Percentiles rank a stretch among this genome's conserved stretches.
These are phyloP conservation scores for Hypoxylon sp. DNA, from an alignment of 2,329 filamentous ascomycete genomes.

Conservation along the genomic window DNA sequence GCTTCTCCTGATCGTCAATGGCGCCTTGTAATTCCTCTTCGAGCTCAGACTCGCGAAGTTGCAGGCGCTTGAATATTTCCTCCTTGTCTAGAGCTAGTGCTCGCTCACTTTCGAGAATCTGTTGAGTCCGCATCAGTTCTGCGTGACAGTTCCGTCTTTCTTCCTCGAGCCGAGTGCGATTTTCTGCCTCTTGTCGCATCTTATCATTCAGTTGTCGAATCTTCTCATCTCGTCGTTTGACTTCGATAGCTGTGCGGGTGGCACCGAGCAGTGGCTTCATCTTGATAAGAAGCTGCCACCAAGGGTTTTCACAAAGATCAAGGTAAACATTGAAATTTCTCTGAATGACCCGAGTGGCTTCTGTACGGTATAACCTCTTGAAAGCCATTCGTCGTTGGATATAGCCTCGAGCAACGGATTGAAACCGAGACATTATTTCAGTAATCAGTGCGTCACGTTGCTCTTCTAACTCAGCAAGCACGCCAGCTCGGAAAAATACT, in stretches of 20 bases:
- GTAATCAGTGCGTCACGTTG: slow-evolving; percentile 92
- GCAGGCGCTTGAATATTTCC: slow-evolving; percentile 97
- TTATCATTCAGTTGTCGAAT: slow-evolving; percentile 89
- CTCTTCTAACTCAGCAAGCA: slow-evolving; percentile 96
- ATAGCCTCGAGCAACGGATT: slow-evolving; percentile 92
- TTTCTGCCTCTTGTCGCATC: slow-evolving; percentile 81
- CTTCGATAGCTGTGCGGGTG: slow-evolving; percentile 90
- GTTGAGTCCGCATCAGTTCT: slow-evolving; percentile 90
- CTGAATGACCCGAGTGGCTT: slow-evolving; percentile 95
- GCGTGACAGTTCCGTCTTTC: slow-evolving; percentile 88
- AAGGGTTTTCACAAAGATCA: slow-evolving; percentile 90
- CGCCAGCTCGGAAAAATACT: slow-evolving; percentile 97
- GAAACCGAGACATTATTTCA: slow-evolving; percentile 93
- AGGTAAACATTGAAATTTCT: slow-evolving; percentile 94
- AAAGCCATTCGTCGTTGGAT: slow-evolving; percentile 88
- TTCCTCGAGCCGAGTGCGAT: slow-evolving; percentile 87
- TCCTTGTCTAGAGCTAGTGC: slow-evolving; percentile 98
- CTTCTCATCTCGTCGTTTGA: slow-evolving; percentile 94
- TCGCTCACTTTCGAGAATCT: slow-evolving; percentile 94
- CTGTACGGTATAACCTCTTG: slow-evolving; percentile 93
- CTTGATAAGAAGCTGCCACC: slow-evolving; percentile 95
- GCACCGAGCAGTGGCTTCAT: slow-evolving; percentile 97
- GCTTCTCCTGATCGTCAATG: slow-evolving; percentile 91
- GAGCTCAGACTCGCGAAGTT: slow-evolving; percentile 90
- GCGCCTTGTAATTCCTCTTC: slow-evolving; percentile 93